Evolutionary conservation across 306 rosid genomes (phyloP).

Genomic region (barrel medic (Medicago truncatula)): MtrunA17r5.0-ANR NC_053048.1:5161501-5162000

Average conservation of each 20-base stretch:
- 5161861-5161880: constrained; percentile 60
- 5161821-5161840: constrained; percentile 62
- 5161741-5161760: constrained; percentile 46
- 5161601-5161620: constrained; percentile 54
- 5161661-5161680: constrained; percentile 60
- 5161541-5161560: constrained; percentile 51
- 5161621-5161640: constrained; percentile 52
- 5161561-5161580: constrained; percentile 36
- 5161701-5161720: constrained; percentile 60
- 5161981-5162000: too few relatives aligned
- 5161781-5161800: constrained; percentile 51
- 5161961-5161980: too few relatives aligned
- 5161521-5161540: constrained; percentile 46
- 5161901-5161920: constrained; percentile 9
- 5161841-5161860: constrained; percentile 61
- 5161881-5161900: constrained; percentile 46
- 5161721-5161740: constrained; percentile 37
- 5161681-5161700: constrained; percentile 51
- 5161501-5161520: constrained; percentile 58
- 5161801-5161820: constrained; percentile 47
- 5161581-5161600: constrained; percentile 60
- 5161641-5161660: constrained; percentile 61
- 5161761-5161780: constrained; percentile 40
- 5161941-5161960: too few relatives aligned
- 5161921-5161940: background rate